phyloP scores from a whole-genome alignment of 2,329 filamentous ascomycete genomes.

The Aspergillus quadrilineatus region DNA sequence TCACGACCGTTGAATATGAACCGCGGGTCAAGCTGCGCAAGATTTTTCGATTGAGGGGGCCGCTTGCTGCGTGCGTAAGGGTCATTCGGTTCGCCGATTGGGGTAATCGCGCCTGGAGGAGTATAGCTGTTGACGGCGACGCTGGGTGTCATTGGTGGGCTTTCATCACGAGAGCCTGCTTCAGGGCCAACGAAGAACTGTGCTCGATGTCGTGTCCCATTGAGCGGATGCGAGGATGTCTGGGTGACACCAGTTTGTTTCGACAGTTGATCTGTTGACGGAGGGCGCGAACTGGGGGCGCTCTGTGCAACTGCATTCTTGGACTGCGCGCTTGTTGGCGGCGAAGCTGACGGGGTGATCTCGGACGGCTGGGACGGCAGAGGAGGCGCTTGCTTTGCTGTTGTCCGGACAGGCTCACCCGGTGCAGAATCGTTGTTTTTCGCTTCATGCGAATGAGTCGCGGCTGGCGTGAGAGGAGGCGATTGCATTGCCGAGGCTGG shows the following conservation, averaged over 20 bases:
- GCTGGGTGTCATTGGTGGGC: conserved; percentile 60
- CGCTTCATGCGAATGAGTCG: conserved; percentile 62
- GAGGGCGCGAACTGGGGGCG: conserved; percentile 41
- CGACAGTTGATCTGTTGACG: conserved; percentile 42
- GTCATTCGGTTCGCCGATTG: conserved; percentile 75
- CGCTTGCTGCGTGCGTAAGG: conserved; percentile 83
- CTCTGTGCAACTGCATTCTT: conserved; percentile 32
- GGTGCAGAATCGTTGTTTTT: conserved; percentile 29
- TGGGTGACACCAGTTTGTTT: conserved; percentile 48
- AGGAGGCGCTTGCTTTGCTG: conserved; percentile 32
- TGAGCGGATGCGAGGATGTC: conserved; percentile 42
- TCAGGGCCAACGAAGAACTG: conserved; percentile 61
- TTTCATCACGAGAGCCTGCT: conserved; percentile 57
- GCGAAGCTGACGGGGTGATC: conserved; percentile 57
- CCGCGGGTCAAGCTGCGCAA: conserved; percentile 70
- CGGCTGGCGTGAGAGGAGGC: conserved; percentile 84
- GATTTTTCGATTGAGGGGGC: conserved; percentile 64
- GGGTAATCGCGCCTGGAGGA: conserved; percentile 73
- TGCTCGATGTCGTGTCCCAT: conserved; percentile 51
- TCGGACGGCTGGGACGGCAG: conserved; percentile 27
- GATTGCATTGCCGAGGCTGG: conserved; percentile 73
- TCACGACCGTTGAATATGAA: conserved; percentile 82
- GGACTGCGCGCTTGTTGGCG: conserved; percentile 41
- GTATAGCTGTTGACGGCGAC: conserved; percentile 45
- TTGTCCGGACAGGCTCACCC: conserved; percentile 30